Conservation (phyloP, 1,139 yeast genomes). For the Debaryomyces psychrophilus region DNA sequence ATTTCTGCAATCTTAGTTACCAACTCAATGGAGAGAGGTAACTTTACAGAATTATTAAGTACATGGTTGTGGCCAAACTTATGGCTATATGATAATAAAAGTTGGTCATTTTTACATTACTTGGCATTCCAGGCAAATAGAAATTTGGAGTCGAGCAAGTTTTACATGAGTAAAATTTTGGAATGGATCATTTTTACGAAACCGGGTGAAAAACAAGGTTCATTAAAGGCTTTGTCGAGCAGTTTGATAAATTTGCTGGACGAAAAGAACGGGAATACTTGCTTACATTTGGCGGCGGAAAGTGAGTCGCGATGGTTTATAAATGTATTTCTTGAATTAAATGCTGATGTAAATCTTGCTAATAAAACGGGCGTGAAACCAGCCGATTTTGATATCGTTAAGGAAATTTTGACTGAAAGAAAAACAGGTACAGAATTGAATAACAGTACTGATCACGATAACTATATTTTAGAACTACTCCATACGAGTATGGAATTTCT, state of each 20-base stretch:
- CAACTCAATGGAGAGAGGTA: conserved; percentile 50
- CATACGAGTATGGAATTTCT: conserved; percentile 40
- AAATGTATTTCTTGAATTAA: conserved; percentile 77
- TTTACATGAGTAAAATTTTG: conserved; percentile 73
- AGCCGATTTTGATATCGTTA: conserved; percentile 75
- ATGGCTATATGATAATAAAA: conserved; percentile 39
- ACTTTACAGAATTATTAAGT: conserved; percentile 36
- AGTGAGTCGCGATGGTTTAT: conserved; percentile 82
- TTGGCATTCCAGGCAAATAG: conserved; percentile 32
- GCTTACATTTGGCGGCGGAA: conserved; percentile 88
- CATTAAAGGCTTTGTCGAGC: conserved; percentile 62
- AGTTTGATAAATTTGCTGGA: conserved; percentile 79
- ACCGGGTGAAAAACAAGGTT: conserved; percentile 38
- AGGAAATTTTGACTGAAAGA: conserved; percentile 28
- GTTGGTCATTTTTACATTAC: conserved; percentile 43
- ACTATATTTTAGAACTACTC: conserved; percentile 39
- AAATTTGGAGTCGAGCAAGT: conserved; percentile 49
- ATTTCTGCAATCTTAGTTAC: conserved; percentile 47
- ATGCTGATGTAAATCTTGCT: conserved; percentile 78
- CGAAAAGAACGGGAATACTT: conserved; percentile 77
- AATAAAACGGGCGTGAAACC: conserved; percentile 89
- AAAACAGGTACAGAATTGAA: conserved; percentile 18
- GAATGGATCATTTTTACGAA: conserved; percentile 67
- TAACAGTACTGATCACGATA: conserved; percentile 20
- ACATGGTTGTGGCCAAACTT: conserved; percentile 44